These are phyloP conservation scores for Aspergillus eucalypticola DNA, from an alignment of 2,329 filamentous ascomycete species.

Conservation along the genomic window DNA sequence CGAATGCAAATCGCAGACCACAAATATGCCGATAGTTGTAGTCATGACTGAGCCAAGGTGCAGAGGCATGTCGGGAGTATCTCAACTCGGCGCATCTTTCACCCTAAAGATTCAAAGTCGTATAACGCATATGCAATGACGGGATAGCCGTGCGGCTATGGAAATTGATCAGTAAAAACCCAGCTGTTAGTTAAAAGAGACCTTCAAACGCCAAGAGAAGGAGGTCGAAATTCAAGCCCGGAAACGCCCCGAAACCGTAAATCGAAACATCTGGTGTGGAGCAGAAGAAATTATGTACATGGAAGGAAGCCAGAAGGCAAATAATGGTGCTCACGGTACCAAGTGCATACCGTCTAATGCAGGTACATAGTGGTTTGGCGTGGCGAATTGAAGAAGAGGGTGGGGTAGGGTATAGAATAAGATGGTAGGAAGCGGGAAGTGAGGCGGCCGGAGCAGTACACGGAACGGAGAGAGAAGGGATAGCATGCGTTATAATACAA, in stretches of 20 bases:
- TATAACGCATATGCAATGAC: not conserved
- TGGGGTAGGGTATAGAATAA: not conserved
- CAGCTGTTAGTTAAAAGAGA: not conserved
- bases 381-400: not conserved
- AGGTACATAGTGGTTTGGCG: not conserved
- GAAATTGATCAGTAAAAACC: not conserved
- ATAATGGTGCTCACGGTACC: not conserved
- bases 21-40: not conserved
- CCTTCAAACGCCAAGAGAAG: not conserved
- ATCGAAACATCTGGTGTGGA: not conserved
- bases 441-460: not conserved
- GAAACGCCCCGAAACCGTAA: not conserved
- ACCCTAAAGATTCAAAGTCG: not conserved
- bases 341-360: not conserved
- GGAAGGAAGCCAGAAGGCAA: not conserved
- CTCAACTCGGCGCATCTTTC: not conserved
- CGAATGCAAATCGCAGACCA: not conserved
- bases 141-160: not conserved
- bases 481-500: not conserved
- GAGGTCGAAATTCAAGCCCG: not conserved
- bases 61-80: not conserved
- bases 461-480: not conserved
- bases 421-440: not conserved
- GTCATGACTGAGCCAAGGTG: not conserved
- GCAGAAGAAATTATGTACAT: not conserved